Conservation (phyloP, 768 basidiomycete species). For the Cyclocybe cylindracea region DNA sequence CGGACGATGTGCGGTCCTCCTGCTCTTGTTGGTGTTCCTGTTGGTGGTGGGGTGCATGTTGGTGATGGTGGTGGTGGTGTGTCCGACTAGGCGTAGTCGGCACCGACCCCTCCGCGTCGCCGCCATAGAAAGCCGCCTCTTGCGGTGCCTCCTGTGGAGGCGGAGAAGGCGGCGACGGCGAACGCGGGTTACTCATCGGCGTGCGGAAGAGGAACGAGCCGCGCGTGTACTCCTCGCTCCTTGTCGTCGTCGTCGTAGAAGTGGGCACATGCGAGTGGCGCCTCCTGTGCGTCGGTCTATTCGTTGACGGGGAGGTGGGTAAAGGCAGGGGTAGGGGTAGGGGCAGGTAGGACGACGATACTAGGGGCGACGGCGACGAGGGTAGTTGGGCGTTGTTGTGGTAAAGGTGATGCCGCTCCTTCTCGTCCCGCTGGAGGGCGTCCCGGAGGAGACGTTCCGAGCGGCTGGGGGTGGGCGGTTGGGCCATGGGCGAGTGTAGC, state of each 20-base stretch:
- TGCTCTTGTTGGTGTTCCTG: no score
- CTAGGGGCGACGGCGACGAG: constrained; percentile 8
- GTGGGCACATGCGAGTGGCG: constrained; percentile 31
- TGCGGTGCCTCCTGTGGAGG: no score
- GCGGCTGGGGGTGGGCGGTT: constrained; percentile 49
- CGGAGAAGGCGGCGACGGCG: no score
- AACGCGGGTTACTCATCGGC: constrained; percentile 22
- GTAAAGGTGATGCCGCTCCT: constrained; percentile 29
- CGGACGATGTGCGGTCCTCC: no score
- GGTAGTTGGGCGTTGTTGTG: not conserved
- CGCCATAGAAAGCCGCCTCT: no score
- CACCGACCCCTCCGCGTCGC: not conserved
- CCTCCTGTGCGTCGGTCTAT: constrained; percentile 16
- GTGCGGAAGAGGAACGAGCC: constrained; percentile 34
- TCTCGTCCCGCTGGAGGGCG: constrained; percentile 50
- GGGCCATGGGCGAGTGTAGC: no score
- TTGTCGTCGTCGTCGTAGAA: no score
- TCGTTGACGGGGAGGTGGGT: constrained; percentile 2
- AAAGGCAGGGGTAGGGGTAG: constrained; percentile 1
- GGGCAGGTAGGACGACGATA: constrained; percentile 3
- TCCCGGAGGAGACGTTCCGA: constrained; percentile 59
- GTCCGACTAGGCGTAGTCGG: not conserved
- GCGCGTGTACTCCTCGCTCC: no score
- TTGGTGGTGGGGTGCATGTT: no score
- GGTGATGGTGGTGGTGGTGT: no score